Percentiles rank a stretch among this genome's conserved stretches.
Conservation (phyloP, 345 rosid species). For the Excoecaria cochinchinensis region DNA sequence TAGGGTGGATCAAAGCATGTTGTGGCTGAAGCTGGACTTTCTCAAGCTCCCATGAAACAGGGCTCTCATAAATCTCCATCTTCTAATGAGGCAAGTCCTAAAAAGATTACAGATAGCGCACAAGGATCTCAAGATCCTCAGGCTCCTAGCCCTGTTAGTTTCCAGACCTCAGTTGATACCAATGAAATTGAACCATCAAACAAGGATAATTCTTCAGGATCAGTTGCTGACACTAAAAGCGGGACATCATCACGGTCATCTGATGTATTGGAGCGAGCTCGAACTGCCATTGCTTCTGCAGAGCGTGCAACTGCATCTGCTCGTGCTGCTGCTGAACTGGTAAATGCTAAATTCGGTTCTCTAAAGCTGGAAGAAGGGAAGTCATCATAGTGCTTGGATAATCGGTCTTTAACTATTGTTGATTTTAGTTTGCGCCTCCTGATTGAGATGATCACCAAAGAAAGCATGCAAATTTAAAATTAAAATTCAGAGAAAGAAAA, state of each 20-base stretch:
- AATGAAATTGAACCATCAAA: conserved; percentile 39
- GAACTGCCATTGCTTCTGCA: conserved; percentile 77
- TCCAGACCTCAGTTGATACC: conserved; percentile 12
- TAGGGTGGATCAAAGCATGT: conserved; percentile 75
- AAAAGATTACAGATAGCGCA: conserved; percentile 18
- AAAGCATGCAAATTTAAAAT: not conserved
- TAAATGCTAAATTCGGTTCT: conserved; percentile 46
- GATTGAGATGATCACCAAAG: conserved; percentile 3
- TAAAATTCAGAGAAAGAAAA: not conserved
- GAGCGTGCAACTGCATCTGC: conserved; percentile 82
- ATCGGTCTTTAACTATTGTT: not conserved
- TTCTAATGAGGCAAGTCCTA: conserved; percentile 41
- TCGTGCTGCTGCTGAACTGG: conserved; percentile 82
- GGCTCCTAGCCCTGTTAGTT: conserved; percentile 28
- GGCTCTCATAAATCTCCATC: conserved; percentile 32
- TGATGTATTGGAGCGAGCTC: conserved; percentile 75
- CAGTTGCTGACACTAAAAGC: conserved; percentile 23
- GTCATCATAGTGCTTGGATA: conserved; percentile 21
- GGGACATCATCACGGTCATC: conserved; percentile 38
- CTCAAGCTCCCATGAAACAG: conserved; percentile 40
- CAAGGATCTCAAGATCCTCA: conserved; percentile 38
- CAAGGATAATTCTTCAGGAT: conserved; percentile 20
- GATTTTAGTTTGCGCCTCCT: not conserved
- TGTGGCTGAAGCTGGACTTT: conserved; percentile 32
- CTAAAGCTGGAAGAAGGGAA: conserved; percentile 39